A percentile compares a stretch with the other conserved stretches of the same genome.
These are phyloP conservation scores for Quercus phellos DNA, from an alignment of 331 rosid species.

Conservation along the genomic window DNA sequence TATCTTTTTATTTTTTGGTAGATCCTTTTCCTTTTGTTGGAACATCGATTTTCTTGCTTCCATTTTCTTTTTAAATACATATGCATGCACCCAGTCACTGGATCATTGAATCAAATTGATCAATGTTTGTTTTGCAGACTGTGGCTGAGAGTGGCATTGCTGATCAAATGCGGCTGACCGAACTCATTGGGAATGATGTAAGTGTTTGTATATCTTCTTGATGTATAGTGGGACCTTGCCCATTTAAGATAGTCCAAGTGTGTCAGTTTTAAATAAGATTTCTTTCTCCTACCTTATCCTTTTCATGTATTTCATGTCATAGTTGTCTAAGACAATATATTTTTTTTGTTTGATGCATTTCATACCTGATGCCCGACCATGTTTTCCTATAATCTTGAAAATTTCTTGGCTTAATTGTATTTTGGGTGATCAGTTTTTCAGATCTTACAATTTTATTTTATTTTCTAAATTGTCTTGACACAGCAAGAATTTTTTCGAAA, in stretches of 20 bases:
- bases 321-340: neutral
- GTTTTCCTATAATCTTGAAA: neutral
- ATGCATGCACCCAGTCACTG: neutral
- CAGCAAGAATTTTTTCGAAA: slow-evolving; percentile 83
- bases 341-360: neutral
- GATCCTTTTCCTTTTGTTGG: neutral
- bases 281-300: neutral
- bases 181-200: slow-evolving; percentile 77
- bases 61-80: neutral
- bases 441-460: neutral
- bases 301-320: neutral
- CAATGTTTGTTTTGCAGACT: slow-evolving; percentile 47
- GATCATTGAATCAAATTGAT: neutral
- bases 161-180: slow-evolving; percentile 84
- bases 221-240: slow-evolving; percentile 1
- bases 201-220: slow-evolving; percentile 36
- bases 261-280: neutral
- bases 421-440: neutral
- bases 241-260: neutral
- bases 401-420: neutral
- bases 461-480: slow-evolving; percentile 18
- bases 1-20: neutral
- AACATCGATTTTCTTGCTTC: neutral
- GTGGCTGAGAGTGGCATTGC: slow-evolving; percentile 79
- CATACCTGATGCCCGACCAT: neutral